Evolutionary conservation across 1,284 basidiomycete genomes (phyloP).

Genomic region (Rugosomyces carneus): DNA sequence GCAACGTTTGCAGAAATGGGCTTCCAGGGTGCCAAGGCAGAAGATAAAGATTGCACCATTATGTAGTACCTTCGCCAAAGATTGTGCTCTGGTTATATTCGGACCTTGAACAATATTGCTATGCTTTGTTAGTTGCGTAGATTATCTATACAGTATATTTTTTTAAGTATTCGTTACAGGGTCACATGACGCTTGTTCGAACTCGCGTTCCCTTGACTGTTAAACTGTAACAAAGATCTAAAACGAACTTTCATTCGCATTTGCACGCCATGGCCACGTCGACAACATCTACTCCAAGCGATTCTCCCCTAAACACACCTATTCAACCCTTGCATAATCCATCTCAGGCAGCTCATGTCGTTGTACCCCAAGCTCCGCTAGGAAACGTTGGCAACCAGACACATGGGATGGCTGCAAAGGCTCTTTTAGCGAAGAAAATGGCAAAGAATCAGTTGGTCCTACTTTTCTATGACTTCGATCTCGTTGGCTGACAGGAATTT

Average conservation of each 20-base stretch:
- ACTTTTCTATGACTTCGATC: not conserved
- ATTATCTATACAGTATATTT: not conserved
- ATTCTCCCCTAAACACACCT: slow-evolving; percentile 49
- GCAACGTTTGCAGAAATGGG: slow-evolving; percentile 94
- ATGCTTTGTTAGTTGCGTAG: not conserved
- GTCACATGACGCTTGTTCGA: slow-evolving; percentile 17
- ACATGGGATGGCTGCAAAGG: slow-evolving; percentile 73
- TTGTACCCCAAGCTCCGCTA: slow-evolving; percentile 73
- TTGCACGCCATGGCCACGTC: slow-evolving; percentile 41
- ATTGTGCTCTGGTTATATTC: too few species aligned
- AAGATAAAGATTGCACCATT: slow-evolving; percentile 77
- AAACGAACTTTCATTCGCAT: too few species aligned
- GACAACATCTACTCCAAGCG: slow-evolving; percentile 46
- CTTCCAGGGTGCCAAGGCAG: slow-evolving; percentile 64
- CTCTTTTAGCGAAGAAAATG: slow-evolving; percentile 83
- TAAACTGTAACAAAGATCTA: too few species aligned
- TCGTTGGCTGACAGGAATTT: slow-evolving; percentile 8
- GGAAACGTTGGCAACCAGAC: slow-evolving; percentile 56
- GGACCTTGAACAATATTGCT: not conserved
- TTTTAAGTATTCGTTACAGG: too few species aligned
- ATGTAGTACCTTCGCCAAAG: too few species aligned
- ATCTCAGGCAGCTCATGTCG: slow-evolving; percentile 69
- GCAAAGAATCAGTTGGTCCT: slow-evolving; percentile 70
- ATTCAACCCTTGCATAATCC: slow-evolving; percentile 85
- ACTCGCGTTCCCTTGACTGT: not conserved